Conservation (phyloP, 1,284 basidiomycete genomes). For the Clitocybe nebularis region DNA sequence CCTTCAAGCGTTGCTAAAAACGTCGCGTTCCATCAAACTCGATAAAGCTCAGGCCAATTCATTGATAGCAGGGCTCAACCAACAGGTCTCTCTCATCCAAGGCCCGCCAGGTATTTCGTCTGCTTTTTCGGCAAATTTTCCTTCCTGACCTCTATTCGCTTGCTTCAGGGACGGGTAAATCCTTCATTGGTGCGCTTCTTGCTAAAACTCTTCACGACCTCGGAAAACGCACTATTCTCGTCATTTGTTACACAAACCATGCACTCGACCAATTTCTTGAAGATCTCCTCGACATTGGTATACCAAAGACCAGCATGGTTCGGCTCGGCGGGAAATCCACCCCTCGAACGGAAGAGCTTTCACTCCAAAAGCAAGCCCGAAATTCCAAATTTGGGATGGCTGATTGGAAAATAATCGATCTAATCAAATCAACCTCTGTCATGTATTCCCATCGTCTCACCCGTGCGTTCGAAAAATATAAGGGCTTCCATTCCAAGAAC, state of each 20-base stretch:
- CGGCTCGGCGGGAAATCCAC: no score
- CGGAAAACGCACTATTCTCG: conserved; percentile 44
- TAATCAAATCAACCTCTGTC: no score
- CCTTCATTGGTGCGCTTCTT: conserved; percentile 58
- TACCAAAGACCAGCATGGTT: no score
- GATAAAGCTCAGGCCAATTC: conserved; percentile 48
- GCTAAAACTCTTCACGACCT: conserved; percentile 50
- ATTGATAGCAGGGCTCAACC: conserved; percentile 45
- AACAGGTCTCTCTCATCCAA: conserved; percentile 54
- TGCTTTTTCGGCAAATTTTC: background rate
- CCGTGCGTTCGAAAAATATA: conserved; percentile 28
- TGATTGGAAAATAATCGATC: no score
- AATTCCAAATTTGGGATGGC: no score
- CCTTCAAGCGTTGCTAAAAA: conserved; percentile 33
- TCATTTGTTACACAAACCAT: conserved; percentile 67
- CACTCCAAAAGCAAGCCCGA: no score
- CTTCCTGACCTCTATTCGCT: conserved; percentile 2
- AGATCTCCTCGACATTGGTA: conserved; percentile 54
- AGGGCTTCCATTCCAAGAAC: conserved; percentile 16
- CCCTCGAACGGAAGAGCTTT: no score
- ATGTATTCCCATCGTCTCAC: no score
- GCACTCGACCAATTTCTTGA: conserved; percentile 63
- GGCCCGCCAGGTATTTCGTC: conserved; percentile 58
- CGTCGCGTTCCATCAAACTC: conserved; percentile 35
- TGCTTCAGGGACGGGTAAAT: conserved; percentile 53